These are phyloP conservation scores for Trametes punicea DNA, from an alignment of 768 basidiomycete species.

Conservation along the genomic window DNA sequence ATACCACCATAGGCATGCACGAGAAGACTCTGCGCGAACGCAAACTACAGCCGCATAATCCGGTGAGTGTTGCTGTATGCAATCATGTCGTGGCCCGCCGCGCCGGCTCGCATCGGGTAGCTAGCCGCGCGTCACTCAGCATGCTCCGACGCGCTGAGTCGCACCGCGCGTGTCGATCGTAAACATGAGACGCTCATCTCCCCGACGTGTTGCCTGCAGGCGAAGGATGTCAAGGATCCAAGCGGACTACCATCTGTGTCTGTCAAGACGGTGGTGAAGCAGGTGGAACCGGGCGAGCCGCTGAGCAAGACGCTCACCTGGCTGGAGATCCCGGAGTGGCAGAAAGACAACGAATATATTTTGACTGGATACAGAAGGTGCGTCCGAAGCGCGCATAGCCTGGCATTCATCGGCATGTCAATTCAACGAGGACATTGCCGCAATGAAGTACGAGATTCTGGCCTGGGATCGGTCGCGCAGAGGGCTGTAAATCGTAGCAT, in stretches of 20 bases:
- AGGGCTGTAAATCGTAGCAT: too few relatives aligned
- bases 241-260: constrained; percentile 1
- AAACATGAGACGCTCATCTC: neutral
- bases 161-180: neutral
- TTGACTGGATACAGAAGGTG: constrained; percentile 67
- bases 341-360: constrained; percentile 73
- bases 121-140: neutral
- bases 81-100: neutral
- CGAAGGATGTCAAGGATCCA: constrained; percentile 7
- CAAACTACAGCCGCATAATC: neutral
- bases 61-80: neutral
- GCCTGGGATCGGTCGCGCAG: neutral
- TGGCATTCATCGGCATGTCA: neutral
- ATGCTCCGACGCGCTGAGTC: neutral
- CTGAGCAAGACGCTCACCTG: constrained; percentile 41
- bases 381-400: neutral
- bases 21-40: neutral
- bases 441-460: neutral
- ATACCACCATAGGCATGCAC: neutral
- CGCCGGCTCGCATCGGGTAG: neutral
- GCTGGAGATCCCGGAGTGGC: constrained; percentile 64
- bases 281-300: neutral
- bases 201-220: neutral
- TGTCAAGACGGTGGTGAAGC: neutral
- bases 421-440: neutral